Base-by-base conservation (phyloP, 2,329 filamentous ascomycete genomes). In the Paraconiothyrium sp. region DNA sequence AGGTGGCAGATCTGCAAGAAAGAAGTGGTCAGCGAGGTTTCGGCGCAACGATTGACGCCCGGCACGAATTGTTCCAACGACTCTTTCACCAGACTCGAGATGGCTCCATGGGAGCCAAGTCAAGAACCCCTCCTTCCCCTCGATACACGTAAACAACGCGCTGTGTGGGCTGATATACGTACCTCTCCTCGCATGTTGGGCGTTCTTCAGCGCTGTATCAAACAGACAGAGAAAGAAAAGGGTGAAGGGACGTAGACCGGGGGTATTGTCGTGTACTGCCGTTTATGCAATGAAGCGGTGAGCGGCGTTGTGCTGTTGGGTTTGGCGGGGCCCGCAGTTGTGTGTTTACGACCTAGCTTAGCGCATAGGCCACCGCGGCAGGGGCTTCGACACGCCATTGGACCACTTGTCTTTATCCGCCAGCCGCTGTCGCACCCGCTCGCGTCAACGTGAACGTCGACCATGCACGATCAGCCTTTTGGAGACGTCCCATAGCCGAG, bases 1-100 rank as follows among this genome's bases (percentile, higher is more conserved):
- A 90, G 80, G 79, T 90, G 88, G 76, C 85, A 86, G 77, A 90
- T 85, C 87, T 90, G 62, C 59, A 39, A 24, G 16, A 5, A 41
- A 44, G 39, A 43, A 43, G 32, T 41, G 34, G 48, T 66, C 52
- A 66, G 63, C 57, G 49, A 52, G 54, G 52, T 46, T 39, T 61
- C 30, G 52, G 58, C 5, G 50, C 30, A 14, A 22, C 32, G 41
- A 50, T 50, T n/a, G 22, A 39, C 46, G 22, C 37, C 35, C 16
- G 6, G 24, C n/a, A 7, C 39, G 32, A 49, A n/a, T 34, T 37
- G 16, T 30, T 27, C 34, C 54, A 35, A n/a, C 37, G 24, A 24
- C 52, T 49, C 44, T 35, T 43, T 30, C 5, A 39, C 14, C 14
- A 34, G 11, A 20, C 22, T 44, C 51, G 27, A 54, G 39, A 22